Evolutionary conservation across 176 grass and related monocot species (phyloP), one percentile per base, ranked within the genome.

Genomic region (Paspalum notatum): DNA sequence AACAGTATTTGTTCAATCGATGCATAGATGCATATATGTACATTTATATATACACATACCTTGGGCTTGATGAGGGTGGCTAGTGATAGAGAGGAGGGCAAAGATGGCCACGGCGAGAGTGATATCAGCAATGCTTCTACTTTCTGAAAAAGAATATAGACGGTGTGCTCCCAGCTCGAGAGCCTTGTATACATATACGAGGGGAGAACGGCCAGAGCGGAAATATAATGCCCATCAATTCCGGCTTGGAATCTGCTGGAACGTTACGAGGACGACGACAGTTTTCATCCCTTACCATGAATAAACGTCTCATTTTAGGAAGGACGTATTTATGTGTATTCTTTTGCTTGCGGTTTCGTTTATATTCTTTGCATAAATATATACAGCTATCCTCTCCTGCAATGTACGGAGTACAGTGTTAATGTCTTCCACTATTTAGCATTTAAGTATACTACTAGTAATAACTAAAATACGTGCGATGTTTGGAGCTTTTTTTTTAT

Each of bases 41-140:
- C 13, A 37, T 2, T 8, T n/a, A 53, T 5, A 1, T 49, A 2
- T 15, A 1, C 1, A 15, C 15, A 46, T 68, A 63, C 70, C 70
- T 66, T 83, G 37, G 7, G 21, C 59, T 43, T 75, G 60, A 9
- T 74, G 59, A 48, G 45, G 60, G 21, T 54, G 59, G 59, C 74
- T 58, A 37, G 59, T 9, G n/a, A 49, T 13, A 14, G 2, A 74
- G 47, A 52, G n/a, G 15, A 75, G 21, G 12, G 37, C 48, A 7
- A 53, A 37, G 47, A 79, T 26, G 32, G 27, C 18, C 44, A 56
- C 38, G 68, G 57, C 12, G 46, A 44, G 18, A 67, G 48, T 8
- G 61, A 46, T 45, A 21, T 32, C 32, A 32, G 2, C 32, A 32
- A 32, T 3, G 32, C 2, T 32, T 32, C 32, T n/a, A n/a, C n/a